These are phyloP conservation scores for Beauveria caledonica DNA, from an alignment of 2,329 filamentous ascomycete species.

Conservation along the genomic window DNA sequence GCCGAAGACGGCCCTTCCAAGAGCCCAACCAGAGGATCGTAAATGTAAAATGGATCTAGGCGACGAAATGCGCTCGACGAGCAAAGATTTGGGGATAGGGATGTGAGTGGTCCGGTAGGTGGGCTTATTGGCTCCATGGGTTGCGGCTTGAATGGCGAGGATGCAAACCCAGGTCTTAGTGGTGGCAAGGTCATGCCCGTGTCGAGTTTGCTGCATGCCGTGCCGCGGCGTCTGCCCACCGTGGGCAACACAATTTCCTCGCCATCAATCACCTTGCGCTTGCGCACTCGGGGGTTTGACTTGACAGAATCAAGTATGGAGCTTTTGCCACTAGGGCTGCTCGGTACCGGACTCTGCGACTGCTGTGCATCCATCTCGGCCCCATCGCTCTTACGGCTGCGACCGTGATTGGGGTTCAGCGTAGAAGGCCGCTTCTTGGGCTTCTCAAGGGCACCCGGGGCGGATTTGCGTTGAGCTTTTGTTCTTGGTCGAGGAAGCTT, in stretches of 20 bases:
- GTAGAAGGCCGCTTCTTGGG: constrained; percentile 24
- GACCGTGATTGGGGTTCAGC: constrained; percentile 29
- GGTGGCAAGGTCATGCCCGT: constrained; percentile 22
- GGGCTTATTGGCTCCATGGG: constrained; percentile 24
- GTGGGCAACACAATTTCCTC: constrained; percentile 24
- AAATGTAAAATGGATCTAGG: constrained; percentile 18
- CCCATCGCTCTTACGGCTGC: constrained; percentile 20
- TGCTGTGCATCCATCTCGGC: background rate
- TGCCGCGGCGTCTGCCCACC: constrained; percentile 14
- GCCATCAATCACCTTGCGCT: constrained; percentile 38
- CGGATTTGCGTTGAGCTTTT: constrained; percentile 32
- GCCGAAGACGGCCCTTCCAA: constrained; percentile 16
- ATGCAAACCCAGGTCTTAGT: constrained; percentile 18
- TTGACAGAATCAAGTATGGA: constrained; percentile 48
- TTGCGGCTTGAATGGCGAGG: constrained; percentile 16
- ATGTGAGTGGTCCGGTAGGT: constrained; percentile 21
- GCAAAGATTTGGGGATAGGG: constrained; percentile 25
- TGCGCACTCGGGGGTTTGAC: constrained; percentile 36
- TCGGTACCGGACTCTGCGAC: background rate
- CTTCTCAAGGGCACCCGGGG: constrained; percentile 27
- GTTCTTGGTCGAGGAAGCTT: constrained; percentile 16
- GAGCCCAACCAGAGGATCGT: constrained; percentile 17
- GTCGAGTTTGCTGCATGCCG: constrained; percentile 7
- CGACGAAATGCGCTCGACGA: constrained; percentile 15
- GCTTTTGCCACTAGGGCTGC: constrained; percentile 15